A percentile compares a stretch with the other conserved stretches of the same genome.
phyloP scores from a whole-genome alignment of 371 early-diverging fungal species.

The Haplosporangium sp. region DNA sequence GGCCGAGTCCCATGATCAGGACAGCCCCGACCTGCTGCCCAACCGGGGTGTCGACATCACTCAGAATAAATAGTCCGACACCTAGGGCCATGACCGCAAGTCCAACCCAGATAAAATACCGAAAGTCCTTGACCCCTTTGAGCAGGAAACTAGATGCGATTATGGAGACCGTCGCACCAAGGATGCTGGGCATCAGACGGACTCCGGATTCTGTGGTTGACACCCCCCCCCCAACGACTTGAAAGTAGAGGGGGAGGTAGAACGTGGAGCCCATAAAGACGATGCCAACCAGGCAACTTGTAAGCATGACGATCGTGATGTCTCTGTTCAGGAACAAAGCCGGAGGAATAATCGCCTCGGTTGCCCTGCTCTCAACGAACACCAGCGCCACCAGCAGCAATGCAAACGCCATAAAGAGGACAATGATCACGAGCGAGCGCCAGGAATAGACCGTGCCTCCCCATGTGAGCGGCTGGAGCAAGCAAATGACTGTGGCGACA shows the following conservation, averaged over 20 bases:
- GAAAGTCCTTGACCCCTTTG: slow-evolving; percentile 50
- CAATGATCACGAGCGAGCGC: slow-evolving; percentile 70
- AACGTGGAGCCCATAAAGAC: slow-evolving; percentile 73
- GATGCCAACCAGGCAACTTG: slow-evolving; percentile 67
- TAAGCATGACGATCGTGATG: slow-evolving; percentile 44
- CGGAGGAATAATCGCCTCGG: slow-evolving; percentile 66
- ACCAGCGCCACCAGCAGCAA: slow-evolving; percentile 60
- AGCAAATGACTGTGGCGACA: slow-evolving; percentile 56
- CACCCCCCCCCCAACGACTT: slow-evolving; percentile 52
- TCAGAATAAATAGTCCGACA: slow-evolving; percentile 59
- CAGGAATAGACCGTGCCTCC: slow-evolving; percentile 77
- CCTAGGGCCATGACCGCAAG: slow-evolving; percentile 57
- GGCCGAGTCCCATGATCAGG: slow-evolving; percentile 65
- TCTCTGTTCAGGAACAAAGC: slow-evolving; percentile 49
- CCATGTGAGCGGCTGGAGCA: slow-evolving; percentile 75
- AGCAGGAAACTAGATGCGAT: slow-evolving; percentile 18
- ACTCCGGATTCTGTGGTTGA: slow-evolving; percentile 65
- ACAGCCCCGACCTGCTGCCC: slow-evolving; percentile 57
- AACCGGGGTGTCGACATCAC: slow-evolving; percentile 44
- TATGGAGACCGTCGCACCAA: slow-evolving; percentile 15
- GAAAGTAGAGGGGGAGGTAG: slow-evolving; percentile 78
- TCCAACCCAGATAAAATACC: slow-evolving; percentile 60
- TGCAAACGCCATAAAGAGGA: slow-evolving; percentile 59
- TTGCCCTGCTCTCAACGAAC: slow-evolving; percentile 63
- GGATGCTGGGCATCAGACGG: slow-evolving; percentile 18